Conservation (phyloP, 345 rosid genomes). For the Ceriops zippeliana region DNA sequence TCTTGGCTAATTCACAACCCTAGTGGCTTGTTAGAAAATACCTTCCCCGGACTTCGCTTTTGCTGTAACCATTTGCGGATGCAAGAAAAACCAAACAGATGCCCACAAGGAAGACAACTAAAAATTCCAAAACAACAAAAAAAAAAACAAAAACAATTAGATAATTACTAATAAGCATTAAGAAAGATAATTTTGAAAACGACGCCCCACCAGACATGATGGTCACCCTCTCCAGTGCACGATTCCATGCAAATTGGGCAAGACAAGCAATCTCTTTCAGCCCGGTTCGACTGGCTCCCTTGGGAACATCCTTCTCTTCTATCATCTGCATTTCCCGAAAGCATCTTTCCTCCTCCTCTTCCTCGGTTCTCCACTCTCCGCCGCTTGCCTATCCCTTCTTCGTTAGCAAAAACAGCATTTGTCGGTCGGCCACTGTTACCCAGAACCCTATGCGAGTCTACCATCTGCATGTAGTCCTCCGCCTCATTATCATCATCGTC, state of each 20-base stretch:
- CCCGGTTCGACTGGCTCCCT: conserved; percentile 41
- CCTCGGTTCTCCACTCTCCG: conserved; percentile 24
- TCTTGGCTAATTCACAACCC: too few relatives aligned
- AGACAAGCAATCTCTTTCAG: conserved; percentile 58
- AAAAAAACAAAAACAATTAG: neutral
- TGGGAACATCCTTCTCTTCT: conserved; percentile 34
- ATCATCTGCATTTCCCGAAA: conserved; percentile 19
- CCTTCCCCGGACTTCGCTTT: conserved; percentile 54
- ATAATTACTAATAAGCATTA: neutral
- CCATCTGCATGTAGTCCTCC: conserved; percentile 21
- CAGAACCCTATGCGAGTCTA: conserved; percentile 32
- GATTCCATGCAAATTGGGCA: conserved; percentile 84
- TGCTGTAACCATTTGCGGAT: conserved; percentile 69
- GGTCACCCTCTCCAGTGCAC: conserved; percentile 66
- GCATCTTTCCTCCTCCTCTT: conserved; percentile 14
- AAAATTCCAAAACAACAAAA: neutral
- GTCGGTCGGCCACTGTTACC: neutral
- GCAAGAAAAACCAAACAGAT: conserved; percentile 78
- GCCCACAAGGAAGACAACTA: conserved; percentile 96
- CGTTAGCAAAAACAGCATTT: neutral
- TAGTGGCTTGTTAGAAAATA: conserved; percentile 15
- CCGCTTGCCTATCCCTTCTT: conserved; percentile 34
- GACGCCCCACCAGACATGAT: conserved; percentile 59
- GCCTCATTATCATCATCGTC: conserved; percentile 16
- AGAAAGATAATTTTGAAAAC: neutral